These are phyloP conservation scores for Citrus medica DNA, from an alignment of 345 rosid species.

Conservation along the genomic window DNA sequence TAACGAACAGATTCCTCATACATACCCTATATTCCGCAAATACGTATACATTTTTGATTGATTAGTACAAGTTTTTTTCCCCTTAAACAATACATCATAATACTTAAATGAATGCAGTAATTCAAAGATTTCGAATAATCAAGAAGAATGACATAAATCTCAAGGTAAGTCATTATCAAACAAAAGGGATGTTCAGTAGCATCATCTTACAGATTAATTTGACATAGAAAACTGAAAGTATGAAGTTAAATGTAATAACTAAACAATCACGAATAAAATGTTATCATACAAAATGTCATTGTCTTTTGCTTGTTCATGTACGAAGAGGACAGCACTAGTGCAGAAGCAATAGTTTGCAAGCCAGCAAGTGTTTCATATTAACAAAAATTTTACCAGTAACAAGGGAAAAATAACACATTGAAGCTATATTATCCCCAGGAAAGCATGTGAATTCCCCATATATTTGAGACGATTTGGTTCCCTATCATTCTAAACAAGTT, in stretches of 20 bases:
- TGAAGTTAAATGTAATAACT: not conserved
- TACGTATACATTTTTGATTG: not conserved
- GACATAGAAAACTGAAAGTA: not conserved
- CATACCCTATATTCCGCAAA: conserved; percentile 59
- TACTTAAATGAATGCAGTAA: not conserved
- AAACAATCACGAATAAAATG: not conserved
- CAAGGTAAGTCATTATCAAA: conserved; percentile 1
- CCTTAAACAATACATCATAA: not conserved
- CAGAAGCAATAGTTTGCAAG: not conserved
- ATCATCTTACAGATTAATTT: not conserved
- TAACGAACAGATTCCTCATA: conserved; percentile 86
- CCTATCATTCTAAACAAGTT: not conserved
- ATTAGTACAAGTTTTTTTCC: not conserved
- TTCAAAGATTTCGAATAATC: not conserved
- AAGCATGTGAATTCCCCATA: not conserved
- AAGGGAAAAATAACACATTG: not conserved
- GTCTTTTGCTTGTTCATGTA: not conserved
- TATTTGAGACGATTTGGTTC: not conserved
- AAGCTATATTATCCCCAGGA: not conserved
- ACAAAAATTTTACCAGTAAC: not conserved
- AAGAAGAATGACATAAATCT: not conserved
- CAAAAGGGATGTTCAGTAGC: not conserved
- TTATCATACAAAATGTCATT: not conserved
- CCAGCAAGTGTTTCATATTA: not conserved
- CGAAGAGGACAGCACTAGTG: not conserved